phyloP scores from a whole-genome alignment of 805 yeast species.

The Kodamaea sagamina region DNA sequence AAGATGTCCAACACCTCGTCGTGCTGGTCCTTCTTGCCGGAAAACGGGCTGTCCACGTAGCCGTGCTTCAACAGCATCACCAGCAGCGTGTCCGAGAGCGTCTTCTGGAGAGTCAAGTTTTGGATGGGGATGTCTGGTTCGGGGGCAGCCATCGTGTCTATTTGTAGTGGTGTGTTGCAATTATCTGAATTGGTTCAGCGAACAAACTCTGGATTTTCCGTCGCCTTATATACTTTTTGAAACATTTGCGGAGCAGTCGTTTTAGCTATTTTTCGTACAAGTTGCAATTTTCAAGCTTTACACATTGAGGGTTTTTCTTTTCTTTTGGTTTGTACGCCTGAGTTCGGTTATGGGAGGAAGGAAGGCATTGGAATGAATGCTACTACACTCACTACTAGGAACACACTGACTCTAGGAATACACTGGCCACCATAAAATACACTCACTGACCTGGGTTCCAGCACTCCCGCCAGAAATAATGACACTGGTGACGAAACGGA shows the following conservation, averaged over 20 bases:
- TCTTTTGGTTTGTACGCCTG: conserved; percentile 6
- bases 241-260: conserved; percentile 2
- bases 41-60: conserved; percentile 73
- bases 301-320: neutral
- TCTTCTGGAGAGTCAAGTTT: conserved; percentile 26
- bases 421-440: too few species aligned
- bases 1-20: conserved; percentile 78
- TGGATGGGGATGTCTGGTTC: conserved; percentile 22
- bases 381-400: too few species aligned
- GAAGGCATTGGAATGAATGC: too few species aligned
- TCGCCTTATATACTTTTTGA: conserved; percentile 2
- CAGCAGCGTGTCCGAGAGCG: conserved; percentile 31
- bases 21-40: conserved; percentile 79
- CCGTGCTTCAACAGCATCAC: conserved; percentile 48
- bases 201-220: neutral
- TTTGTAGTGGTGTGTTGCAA: neutral
- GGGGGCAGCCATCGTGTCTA: conserved; percentile 7
- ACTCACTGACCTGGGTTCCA: too few species aligned
- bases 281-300: conserved; percentile 5
- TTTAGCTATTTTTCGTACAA: neutral
- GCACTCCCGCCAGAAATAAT: too few species aligned
- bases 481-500: too few species aligned
- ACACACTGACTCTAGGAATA: too few species aligned
- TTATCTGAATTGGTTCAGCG: neutral
- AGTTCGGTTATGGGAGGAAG: neutral